Percentiles rank a stretch among this genome's conserved stretches.
These are phyloP conservation scores for Butyriboletus appendiculatus DNA, from an alignment of 1,284 basidiomycete species.

Conservation along the genomic window DNA sequence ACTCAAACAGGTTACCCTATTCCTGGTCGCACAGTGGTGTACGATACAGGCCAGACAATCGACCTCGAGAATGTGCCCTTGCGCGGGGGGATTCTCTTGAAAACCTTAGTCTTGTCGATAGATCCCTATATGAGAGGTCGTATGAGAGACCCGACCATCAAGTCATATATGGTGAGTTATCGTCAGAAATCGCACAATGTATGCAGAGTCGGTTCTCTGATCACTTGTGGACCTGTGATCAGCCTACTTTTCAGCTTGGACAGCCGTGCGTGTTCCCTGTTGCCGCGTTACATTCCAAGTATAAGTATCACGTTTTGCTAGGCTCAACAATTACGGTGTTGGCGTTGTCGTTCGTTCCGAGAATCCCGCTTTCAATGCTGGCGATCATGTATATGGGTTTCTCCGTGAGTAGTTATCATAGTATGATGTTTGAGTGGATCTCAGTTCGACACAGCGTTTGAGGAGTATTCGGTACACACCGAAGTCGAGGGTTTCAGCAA, in stretches of 20 bases:
- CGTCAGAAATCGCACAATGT: not conserved
- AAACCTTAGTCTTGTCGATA: constrained; percentile 38
- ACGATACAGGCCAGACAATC: constrained; percentile 36
- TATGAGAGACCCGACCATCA: constrained; percentile 27
- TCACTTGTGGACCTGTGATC: not conserved
- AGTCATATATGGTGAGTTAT: constrained; percentile 15
- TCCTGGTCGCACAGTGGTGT: constrained; percentile 33
- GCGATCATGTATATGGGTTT: constrained; percentile 18
- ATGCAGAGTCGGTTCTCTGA: not conserved
- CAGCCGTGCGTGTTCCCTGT: constrained; percentile 13
- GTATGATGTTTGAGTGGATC: constrained; percentile 8
- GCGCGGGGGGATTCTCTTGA: constrained; percentile 42
- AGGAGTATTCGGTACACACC: constrained; percentile 26
- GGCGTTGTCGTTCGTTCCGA: constrained; percentile 35
- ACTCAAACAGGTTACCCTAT: constrained; percentile 25
- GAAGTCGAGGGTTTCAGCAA: constrained; percentile 17
- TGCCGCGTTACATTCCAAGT: not conserved
- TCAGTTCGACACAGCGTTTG: constrained; percentile 7
- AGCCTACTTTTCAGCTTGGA: constrained; percentile 16
- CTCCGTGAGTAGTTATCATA: constrained; percentile 8
- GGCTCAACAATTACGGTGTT: constrained; percentile 25
- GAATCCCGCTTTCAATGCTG: constrained; percentile 22
- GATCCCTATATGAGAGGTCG: constrained; percentile 41
- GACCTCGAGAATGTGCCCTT: constrained; percentile 41
- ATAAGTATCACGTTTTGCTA: not conserved